Evolutionary conservation across 169 alveolate genomes (phyloP), one percentile per base, ranked within the genome.

Genomic region (Eimeria zaria): DNA sequence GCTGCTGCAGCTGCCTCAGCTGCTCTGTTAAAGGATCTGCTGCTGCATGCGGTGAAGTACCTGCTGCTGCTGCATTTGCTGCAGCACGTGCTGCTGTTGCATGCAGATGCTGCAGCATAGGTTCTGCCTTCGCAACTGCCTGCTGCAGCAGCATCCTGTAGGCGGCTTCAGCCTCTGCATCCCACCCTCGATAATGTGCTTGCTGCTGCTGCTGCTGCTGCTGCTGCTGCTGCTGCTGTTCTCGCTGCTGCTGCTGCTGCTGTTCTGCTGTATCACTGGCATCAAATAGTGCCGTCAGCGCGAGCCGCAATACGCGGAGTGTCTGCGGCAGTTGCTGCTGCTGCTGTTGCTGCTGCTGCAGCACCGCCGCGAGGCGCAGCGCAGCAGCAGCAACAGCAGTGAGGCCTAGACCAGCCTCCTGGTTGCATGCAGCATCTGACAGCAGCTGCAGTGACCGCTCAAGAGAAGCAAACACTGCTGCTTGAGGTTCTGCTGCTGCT

Each of bases 71-170:
- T n/a, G 44, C 39, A n/a, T 20, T 67, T 67, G 30, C 78, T 30
- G 30, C 39, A 7, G 78, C 69, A 16, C n/a, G n/a, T 33, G 81
- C 48, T 33, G 62, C 88, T 76, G 88, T 62, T 44, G 58, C 30
- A 44, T 76, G 51, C 88, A 76, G 88, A 58, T 41, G 88, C 88
- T 76, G 88, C 88, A 76, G 88, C 88, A 76, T 8, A 11, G 88
- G 62, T 12, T n/a, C 88, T 33, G 88, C 88, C 41, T 6, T 36
- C 16, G 33, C 88, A 12, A 44, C 24, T 44, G 88, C 88, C 58
- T 76, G 62, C 51, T 44, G 88, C 88, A 76, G 62, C 58, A 76
- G 62, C 62, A 62, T 8, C 27, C 58, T 14, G 27, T 76, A 76
- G 39, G 88, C 88, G 1, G 88, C 51, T 5, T 58, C 7, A 11